These are phyloP conservation scores for Clitoria ternatea DNA, from an alignment of 306 rosid genomes.

Conservation along the genomic window DNA sequence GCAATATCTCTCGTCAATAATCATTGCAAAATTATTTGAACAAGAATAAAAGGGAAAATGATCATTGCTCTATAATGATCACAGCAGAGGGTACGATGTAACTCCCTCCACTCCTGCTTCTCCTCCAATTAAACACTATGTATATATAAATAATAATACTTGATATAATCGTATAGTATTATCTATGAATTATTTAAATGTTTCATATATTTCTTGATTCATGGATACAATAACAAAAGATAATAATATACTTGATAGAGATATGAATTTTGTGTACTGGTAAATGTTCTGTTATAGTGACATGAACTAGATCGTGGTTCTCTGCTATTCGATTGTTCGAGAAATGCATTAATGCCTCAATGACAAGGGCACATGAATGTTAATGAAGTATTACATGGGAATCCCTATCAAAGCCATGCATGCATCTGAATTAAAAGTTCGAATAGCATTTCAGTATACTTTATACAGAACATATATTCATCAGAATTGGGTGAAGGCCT, in stretches of 20 bases:
- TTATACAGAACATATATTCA: neutral
- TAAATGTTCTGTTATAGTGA: neutral
- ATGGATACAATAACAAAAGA: neutral
- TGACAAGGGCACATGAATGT: neutral
- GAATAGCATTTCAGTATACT: too few species aligned
- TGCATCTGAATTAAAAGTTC: neutral
- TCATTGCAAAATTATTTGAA: constrained; percentile 43
- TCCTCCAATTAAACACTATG: neutral
- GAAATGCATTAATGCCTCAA: neutral
- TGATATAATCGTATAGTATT: neutral
- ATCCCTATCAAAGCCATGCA: neutral
- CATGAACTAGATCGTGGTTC: neutral
- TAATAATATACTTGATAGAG: neutral
- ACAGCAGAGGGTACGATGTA: neutral
- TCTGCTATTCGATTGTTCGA: neutral
- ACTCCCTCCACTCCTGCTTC: neutral
- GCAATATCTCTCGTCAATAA: constrained; percentile 13
- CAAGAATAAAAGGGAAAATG: constrained; percentile 7
- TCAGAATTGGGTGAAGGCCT: neutral
- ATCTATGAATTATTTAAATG: neutral
- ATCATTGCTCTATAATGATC: constrained; percentile 17
- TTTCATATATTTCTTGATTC: neutral
- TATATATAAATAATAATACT: neutral
- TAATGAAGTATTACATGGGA: neutral
- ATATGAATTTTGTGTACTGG: neutral